Evolutionary conservation across 2,329 filamentous ascomycete species (phyloP).

Genomic region (Colletotrichum orchidophilum): DNA sequence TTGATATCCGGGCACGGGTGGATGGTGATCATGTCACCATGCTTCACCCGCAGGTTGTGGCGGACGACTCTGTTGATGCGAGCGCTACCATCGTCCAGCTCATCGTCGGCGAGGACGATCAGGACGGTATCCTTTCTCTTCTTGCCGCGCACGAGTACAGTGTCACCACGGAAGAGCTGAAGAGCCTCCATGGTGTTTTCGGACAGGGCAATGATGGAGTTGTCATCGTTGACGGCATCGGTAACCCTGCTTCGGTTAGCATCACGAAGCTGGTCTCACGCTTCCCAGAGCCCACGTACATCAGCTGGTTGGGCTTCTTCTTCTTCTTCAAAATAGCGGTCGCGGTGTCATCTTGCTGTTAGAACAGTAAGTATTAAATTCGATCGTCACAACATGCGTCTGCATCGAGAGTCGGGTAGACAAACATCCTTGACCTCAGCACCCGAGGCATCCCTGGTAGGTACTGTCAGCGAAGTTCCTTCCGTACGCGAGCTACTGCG

Average conservation of each 20-base stretch:
- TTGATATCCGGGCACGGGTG: slow-evolving; percentile 99
- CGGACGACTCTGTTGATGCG: slow-evolving; percentile 98
- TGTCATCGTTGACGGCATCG: slow-evolving; percentile 98
- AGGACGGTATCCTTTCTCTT: slow-evolving; percentile 99
- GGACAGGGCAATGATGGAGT: slow-evolving; percentile 97
- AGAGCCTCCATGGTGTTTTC: slow-evolving; percentile 99
- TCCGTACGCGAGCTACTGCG: slow-evolving; percentile 4
- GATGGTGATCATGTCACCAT: slow-evolving; percentile 96
- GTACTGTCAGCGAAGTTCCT: slow-evolving; percentile 47
- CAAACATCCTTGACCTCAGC: slow-evolving; percentile 85
- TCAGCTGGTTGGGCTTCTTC: slow-evolving; percentile 99
- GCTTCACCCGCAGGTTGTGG: slow-evolving; percentile 98
- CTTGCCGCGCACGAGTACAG: slow-evolving; percentile 97
- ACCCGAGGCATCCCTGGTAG: slow-evolving; percentile 83
- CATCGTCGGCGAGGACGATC: slow-evolving; percentile 96
- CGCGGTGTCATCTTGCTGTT: slow-evolving; percentile 85
- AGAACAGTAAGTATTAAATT: slow-evolving; percentile 44
- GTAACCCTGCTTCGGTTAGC: slow-evolving; percentile 75
- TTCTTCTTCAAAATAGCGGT: slow-evolving; percentile 99
- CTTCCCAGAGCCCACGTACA: slow-evolving; percentile 67
- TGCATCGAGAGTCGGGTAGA: slow-evolving; percentile 37
- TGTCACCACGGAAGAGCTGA: slow-evolving; percentile 98
- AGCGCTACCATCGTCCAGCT: slow-evolving; percentile 95
- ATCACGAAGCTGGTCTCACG: slow-evolving; percentile 3
- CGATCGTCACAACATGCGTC: slow-evolving; percentile 27